A percentile compares a stretch with the other conserved stretches of the same genome.
phyloP scores from a whole-genome alignment of 495 filamentous ascomycete genomes.

The Chaetomium tenue region DNA sequence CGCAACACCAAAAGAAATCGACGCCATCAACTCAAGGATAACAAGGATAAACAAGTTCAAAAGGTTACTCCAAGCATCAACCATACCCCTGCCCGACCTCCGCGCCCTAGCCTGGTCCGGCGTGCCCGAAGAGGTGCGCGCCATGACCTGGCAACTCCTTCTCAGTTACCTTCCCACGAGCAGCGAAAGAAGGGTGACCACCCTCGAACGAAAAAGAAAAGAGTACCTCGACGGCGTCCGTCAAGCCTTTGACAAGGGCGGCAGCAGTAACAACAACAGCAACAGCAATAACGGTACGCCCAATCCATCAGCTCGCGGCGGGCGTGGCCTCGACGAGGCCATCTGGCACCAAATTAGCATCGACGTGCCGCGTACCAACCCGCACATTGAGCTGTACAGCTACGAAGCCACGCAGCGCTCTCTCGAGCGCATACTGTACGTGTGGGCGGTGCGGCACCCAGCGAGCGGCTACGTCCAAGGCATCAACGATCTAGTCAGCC shows the following conservation, averaged over 20 bases:
- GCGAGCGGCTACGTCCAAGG: slow-evolving; percentile 97
- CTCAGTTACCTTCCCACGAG: slow-evolving; percentile 94
- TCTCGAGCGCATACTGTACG: slow-evolving; percentile 89
- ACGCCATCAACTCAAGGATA: slow-evolving; percentile 82
- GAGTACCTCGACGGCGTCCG: slow-evolving; percentile 95
- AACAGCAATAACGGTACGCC: slow-evolving; percentile 19
- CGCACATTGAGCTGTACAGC: slow-evolving; percentile 88
- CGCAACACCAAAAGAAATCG: slow-evolving; percentile 78
- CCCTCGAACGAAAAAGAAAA: slow-evolving; percentile 90
- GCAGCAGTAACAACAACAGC: slow-evolving; percentile 13
- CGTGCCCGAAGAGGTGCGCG: slow-evolving; percentile 88
- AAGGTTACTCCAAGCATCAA: slow-evolving; percentile 83
- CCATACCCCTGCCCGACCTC: slow-evolving; percentile 80
- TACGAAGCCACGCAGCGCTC: slow-evolving; percentile 96
- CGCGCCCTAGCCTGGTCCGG: slow-evolving; percentile 88
- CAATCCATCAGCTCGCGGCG: slow-evolving; percentile 27
- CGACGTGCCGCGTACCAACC: slow-evolving; percentile 94
- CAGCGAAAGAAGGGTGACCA: slow-evolving; percentile 84
- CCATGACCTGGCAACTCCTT: slow-evolving; percentile 97
- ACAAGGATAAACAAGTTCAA: slow-evolving; percentile 99
- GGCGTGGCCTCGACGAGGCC: slow-evolving; percentile 82
- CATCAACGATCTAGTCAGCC: slow-evolving; percentile 96
- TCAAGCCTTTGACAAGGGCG: slow-evolving; percentile 80
- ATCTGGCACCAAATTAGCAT: slow-evolving; percentile 99
- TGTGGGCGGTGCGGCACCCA: slow-evolving; percentile 96